Base-by-base conservation (phyloP, 441 rosid species). In the Populus hybrid region DNA sequence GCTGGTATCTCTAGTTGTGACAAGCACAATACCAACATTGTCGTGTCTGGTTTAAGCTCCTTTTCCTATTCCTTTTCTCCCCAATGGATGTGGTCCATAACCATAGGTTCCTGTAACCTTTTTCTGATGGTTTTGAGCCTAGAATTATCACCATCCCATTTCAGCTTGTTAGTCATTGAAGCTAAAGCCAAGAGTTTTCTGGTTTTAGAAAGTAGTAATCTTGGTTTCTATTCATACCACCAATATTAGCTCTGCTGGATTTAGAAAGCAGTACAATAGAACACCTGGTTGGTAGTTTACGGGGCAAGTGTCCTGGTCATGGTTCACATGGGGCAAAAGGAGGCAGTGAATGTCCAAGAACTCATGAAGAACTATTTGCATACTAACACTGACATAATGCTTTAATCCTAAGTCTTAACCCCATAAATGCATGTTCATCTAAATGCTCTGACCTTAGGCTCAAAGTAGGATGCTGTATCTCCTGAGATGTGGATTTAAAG, bases 401-500 rank as follows among this genome's bases (percentile, higher is more conserved):
- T 46, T 14, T 57, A n/a, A 32, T 73, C n/a, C 28, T 2, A 59
- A 11, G 42, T 63, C 18, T 16, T 14, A 70, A 16, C 10, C 40
- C 36, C 38, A 16, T 10, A 30, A 8, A 30, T 74, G 16, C 8
- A 23, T 6, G 34, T 6, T 64, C 23, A 5, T 18, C 20, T 21
- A 40, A 73, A 59, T 73, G 24, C 35, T 73, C 67, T 57, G 36
- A 20, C 67, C 57, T 30, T 4, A 68, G 35, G 32, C 12, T 72
- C 35, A 7, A 26, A 72, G 40, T 72, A 26, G 6, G 26, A 24
- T 72, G 24, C 16, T 28, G 20, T 50, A 9, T 8, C 16, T 46
- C 34, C 5, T 67, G 65, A 10, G 78, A 38, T 32, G n/a, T 14
- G 73, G 78, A 76, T 67, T 46, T 35, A 8, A 46, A 76, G 12